phyloP scores from a whole-genome alignment of 108 stramenopile genomes.

The Craspedostauros australis region DNA sequence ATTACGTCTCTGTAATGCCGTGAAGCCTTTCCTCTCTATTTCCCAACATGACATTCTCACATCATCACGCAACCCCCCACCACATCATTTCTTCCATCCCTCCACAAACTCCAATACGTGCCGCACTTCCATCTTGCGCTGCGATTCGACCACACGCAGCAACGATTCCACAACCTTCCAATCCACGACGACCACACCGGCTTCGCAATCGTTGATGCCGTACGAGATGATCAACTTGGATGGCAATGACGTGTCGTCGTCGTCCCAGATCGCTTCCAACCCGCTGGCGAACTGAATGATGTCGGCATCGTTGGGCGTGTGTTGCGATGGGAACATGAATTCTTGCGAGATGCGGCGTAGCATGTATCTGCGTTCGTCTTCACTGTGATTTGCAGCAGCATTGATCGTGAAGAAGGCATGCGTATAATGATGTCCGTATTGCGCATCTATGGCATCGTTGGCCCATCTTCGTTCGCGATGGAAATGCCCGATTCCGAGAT shows the following conservation, averaged over 20 bases:
- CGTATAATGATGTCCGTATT: constrained; percentile 77
- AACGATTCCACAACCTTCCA: constrained; percentile 6
- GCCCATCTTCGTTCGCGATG: constrained; percentile 47
- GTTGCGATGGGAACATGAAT: constrained; percentile 51
- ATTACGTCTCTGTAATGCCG: too few species aligned
- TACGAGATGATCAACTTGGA: constrained; percentile 19
- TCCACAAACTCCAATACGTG: too few species aligned
- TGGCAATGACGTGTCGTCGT: constrained; percentile 12
- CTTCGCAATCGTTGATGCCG: constrained; percentile 45
- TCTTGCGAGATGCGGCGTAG: constrained; percentile 50
- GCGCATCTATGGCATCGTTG: constrained; percentile 41
- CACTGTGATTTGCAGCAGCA: too few species aligned
- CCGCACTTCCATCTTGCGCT: too few species aligned
- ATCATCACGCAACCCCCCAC: too few species aligned
- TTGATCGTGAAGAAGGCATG: constrained; percentile 36
- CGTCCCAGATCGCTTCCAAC: constrained; percentile 25
- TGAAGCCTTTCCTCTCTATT: too few species aligned
- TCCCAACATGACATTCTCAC: too few species aligned
- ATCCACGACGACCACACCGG: constrained; percentile 7
- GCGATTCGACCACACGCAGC: constrained; percentile 15
- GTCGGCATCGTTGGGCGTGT: constrained; percentile 54
- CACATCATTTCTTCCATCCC: too few species aligned
- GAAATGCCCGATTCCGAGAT: constrained; percentile 63
- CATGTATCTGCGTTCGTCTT: constrained; percentile 12
- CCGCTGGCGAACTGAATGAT: constrained; percentile 73